These are phyloP conservation scores for Fusarium armeniacum DNA, from an alignment of 2,329 filamentous ascomycete species.

Conservation along the genomic window DNA sequence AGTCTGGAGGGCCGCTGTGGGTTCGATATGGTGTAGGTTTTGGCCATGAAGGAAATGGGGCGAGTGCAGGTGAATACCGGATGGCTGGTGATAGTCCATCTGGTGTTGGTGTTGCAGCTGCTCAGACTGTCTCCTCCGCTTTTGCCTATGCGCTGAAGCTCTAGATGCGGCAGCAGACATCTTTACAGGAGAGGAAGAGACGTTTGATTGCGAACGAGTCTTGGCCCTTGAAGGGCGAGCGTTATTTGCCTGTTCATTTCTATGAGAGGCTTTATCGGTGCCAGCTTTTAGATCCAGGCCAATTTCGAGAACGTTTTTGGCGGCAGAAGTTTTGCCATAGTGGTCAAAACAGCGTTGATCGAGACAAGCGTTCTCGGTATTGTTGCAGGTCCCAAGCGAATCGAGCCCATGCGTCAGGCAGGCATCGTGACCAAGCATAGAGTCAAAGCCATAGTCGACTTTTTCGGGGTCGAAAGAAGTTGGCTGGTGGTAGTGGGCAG, in stretches of 20 bases:
- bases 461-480: slow-evolving; percentile 44
- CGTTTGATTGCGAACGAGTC: slow-evolving; percentile 26
- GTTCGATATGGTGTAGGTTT: slow-evolving; percentile 39
- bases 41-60: slow-evolving; percentile 34
- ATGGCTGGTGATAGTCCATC: slow-evolving; percentile 29
- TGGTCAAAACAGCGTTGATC: slow-evolving; percentile 50
- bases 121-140: slow-evolving; percentile 36
- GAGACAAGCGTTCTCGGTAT: slow-evolving; percentile 54
- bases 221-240: slow-evolving; percentile 24
- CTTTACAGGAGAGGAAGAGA: slow-evolving; percentile 28
- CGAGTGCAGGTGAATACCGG: slow-evolving; percentile 36
- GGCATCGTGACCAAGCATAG: slow-evolving; percentile 46
- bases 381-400: slow-evolving; percentile 49
- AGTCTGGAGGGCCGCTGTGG: slow-evolving; percentile 44
- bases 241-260: slow-evolving; percentile 21
- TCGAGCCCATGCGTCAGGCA: slow-evolving; percentile 48
- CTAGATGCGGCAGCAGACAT: slow-evolving; percentile 24
- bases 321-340: slow-evolving; percentile 39
- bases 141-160: slow-evolving; percentile 38
- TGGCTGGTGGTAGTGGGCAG: slow-evolving; percentile 40
- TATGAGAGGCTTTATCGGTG: slow-evolving; percentile 4
- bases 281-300: slow-evolving; percentile 38
- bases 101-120: slow-evolving; percentile 26
- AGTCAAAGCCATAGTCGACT: slow-evolving; percentile 53
- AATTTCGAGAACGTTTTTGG: slow-evolving; percentile 30